A percentile compares a stretch with the other conserved stretches of the same genome.
These are phyloP conservation scores for Dryas drummondii DNA, from an alignment of 306 rosid species.

Conservation along the genomic window DNA sequence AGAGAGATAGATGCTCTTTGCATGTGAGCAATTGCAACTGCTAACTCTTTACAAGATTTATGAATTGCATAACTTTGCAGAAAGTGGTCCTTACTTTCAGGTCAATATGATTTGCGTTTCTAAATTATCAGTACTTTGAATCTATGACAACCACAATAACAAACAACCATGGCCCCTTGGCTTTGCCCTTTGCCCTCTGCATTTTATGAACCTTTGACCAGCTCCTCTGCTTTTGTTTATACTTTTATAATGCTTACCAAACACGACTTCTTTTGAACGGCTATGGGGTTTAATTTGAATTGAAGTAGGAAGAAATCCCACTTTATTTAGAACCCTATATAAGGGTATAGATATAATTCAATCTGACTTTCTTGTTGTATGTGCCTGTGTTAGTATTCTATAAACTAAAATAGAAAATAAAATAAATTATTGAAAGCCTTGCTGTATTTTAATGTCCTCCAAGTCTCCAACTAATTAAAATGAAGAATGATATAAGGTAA, in stretches of 20 bases:
- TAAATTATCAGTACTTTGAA: conserved; percentile 5
- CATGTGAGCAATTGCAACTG: conserved; percentile 56
- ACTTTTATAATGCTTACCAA: not conserved
- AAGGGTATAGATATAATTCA: not conserved
- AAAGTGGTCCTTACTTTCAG: conserved; percentile 43
- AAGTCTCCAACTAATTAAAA: not conserved
- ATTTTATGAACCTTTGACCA: conserved; percentile 24
- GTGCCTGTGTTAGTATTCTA: conserved; percentile 4
- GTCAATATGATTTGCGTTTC: conserved; percentile 17
- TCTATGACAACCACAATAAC: conserved; percentile 15
- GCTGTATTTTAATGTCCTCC: not conserved
- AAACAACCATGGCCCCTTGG: conserved; percentile 16
- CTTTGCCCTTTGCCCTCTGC: not conserved
- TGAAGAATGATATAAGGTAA: not conserved
- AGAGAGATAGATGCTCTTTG: conserved; percentile 24
- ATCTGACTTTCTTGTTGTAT: conserved; percentile 15
- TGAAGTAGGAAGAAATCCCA: conserved; percentile 13
- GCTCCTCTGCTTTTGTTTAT: not conserved
- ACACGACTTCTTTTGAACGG: conserved; percentile 30
- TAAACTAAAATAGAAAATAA: not conserved
- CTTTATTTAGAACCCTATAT: not conserved
- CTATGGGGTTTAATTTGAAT: not conserved
- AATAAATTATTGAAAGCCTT: not conserved
- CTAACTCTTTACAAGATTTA: conserved; percentile 6
- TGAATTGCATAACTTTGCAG: conserved; percentile 29